Evolutionary conservation across 1,284 basidiomycete species (phyloP).

Genomic region (Ganoderma sinense): DNA sequence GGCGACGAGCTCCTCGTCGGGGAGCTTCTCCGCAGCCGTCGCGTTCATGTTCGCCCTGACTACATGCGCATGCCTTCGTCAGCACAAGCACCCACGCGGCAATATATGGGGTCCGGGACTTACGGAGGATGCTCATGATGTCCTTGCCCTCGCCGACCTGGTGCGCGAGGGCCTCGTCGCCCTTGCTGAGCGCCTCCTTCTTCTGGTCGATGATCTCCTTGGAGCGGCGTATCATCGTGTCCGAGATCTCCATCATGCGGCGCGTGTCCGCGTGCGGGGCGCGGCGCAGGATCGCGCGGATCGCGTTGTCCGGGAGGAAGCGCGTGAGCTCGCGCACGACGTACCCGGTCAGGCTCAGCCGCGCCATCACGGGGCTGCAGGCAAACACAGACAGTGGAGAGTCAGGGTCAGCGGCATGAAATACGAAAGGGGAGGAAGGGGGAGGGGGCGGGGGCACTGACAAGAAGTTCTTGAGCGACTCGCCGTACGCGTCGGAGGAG

Average conservation of each 20-base stretch:
- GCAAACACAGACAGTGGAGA: not conserved
- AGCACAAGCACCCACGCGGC: not conserved
- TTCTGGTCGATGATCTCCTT: conserved; percentile 49
- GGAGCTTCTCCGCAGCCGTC: conserved; percentile 22
- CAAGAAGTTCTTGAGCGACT: conserved; percentile 41
- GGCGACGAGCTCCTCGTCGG: conserved; percentile 33
- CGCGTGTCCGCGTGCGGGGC: conserved; percentile 6
- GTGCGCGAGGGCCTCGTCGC: conserved; percentile 32
- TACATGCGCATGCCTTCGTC: not conserved
- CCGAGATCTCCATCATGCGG: conserved; percentile 35
- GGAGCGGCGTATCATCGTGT: conserved; percentile 48
- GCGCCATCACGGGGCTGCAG: conserved; percentile 19
- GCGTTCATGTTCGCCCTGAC: conserved; percentile 38
- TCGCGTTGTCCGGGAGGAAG: conserved; percentile 20
- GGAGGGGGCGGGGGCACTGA: conserved; percentile 15
- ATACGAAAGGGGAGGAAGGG: not conserved
- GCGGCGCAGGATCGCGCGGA: conserved; percentile 11
- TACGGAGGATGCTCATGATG: conserved; percentile 51
- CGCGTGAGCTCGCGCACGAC: conserved; percentile 15
- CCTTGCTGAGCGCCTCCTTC: conserved; percentile 37
- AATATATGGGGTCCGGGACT: not conserved
- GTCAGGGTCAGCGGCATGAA: not conserved
- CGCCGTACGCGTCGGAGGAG: conserved; percentile 33
- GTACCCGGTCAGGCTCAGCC: conserved; percentile 11
- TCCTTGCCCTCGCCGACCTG: conserved; percentile 48